Evolutionary conservation across 208 protist species (phyloP).

Genomic region (Acanthamoeba triangularis): DNA sequence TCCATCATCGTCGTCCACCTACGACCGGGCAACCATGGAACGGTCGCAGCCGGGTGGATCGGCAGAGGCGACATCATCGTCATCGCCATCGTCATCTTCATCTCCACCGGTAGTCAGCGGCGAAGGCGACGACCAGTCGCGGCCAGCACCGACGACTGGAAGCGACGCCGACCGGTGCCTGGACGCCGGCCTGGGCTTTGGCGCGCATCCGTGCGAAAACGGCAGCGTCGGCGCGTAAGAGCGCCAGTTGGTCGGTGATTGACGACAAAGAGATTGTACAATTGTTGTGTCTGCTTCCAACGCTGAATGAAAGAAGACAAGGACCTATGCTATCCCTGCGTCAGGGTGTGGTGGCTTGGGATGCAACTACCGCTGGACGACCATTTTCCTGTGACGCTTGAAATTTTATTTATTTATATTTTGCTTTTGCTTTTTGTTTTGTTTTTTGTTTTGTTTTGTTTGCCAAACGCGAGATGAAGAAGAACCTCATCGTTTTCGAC

Average conservation of each 20-base stretch:
- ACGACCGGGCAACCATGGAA: slow-evolving; percentile 29
- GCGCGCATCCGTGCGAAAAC: not conserved
- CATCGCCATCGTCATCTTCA: not conserved
- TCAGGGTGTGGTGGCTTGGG: too few species aligned
- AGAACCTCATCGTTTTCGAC: slow-evolving; percentile 61
- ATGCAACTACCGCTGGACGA: too few species aligned
- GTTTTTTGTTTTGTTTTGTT: too few species aligned
- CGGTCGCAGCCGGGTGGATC: not conserved
- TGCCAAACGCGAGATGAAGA: not conserved
- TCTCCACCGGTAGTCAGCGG: not conserved
- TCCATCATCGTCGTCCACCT: not conserved
- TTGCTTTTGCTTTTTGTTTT: not conserved
- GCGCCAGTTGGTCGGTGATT: too few species aligned
- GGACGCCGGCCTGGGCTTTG: not conserved
- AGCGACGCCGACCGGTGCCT: not conserved
- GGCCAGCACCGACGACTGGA: not conserved
- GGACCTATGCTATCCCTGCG: too few species aligned
- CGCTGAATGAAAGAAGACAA: too few species aligned
- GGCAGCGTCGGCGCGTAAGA: not conserved
- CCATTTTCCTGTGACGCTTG: too few species aligned
- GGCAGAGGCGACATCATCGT: not conserved
- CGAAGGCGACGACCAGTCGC: not conserved
- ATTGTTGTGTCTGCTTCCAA: too few species aligned
- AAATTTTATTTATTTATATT: too few species aligned
- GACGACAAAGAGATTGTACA: too few species aligned